Conservation (phyloP, 139 green algal genomes). For the Chlamydomonas incerta region DNA sequence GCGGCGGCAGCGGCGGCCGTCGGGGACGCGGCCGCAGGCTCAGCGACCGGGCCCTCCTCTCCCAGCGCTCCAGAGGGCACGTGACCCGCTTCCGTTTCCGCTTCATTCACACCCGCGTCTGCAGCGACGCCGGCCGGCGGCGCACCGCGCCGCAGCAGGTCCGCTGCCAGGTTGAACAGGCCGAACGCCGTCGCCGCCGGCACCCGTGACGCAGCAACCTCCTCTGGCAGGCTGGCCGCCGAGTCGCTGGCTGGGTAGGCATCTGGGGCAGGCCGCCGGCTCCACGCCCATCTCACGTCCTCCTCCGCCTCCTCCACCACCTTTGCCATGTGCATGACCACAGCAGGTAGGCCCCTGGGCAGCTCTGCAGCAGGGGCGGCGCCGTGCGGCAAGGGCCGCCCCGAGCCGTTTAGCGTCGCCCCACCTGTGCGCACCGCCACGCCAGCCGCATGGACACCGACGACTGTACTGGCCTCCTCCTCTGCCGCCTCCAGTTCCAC, state of each 20-base stretch:
- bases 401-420: neutral
- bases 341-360: neutral
- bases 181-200: neutral
- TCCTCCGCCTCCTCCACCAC: constrained; percentile 5
- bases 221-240: neutral
- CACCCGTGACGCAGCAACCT: neutral
- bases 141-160: neutral
- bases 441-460: too few relatives aligned
- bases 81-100: too few relatives aligned
- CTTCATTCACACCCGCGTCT: neutral
- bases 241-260: too few relatives aligned
- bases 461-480: too few relatives aligned
- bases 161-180: constrained; percentile 5
- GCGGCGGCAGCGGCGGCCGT: neutral
- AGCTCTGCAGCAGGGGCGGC: neutral
- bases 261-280: neutral
- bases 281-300: neutral
- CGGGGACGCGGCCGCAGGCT: too few relatives aligned
- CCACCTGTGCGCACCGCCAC: too few relatives aligned
- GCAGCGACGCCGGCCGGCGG: neutral
- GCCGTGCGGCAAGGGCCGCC: neutral
- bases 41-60: too few relatives aligned
- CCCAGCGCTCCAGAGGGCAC: too few relatives aligned
- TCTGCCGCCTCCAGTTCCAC: too few relatives aligned
- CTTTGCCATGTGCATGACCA: neutral